Conservation (phyloP, 169 alveolate genomes). For the Amoebophrya sp. region DNA sequence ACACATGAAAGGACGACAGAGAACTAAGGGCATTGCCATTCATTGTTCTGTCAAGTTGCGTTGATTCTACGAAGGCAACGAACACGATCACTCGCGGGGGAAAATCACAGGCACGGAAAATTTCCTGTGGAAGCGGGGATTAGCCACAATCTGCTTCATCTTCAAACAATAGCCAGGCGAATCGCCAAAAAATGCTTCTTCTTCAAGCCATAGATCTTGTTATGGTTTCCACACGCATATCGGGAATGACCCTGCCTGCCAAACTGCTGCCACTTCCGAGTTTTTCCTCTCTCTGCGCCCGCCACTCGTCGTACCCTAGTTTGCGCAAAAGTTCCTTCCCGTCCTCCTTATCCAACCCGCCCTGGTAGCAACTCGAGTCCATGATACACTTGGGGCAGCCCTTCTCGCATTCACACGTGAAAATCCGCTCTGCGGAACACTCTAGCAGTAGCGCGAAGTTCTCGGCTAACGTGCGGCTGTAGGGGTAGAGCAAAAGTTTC, state of each 20-base stretch:
- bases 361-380: neutral
- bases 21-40: no score
- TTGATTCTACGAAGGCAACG: no score
- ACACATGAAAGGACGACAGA: no score
- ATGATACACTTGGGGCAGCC: neutral
- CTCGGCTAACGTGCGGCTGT: neutral
- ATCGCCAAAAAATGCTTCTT: no score
- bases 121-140: no score
- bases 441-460: neutral
- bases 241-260: neutral
- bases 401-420: neutral
- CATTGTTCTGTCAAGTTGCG: no score
- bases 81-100: no score
- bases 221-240: slow-evolving; percentile 1
- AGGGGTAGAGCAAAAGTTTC: neutral
- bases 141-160: no score
- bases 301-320: neutral
- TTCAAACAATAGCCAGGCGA: no score
- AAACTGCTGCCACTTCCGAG: no score
- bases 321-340: neutral
- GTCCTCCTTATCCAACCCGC: neutral
- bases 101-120: no score
- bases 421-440: neutral
- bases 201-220: neutral
- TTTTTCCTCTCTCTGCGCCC: no score